Base-by-base conservation (phyloP, 2,329 filamentous ascomycete genomes). In the Verruconis gallopava region DNA sequence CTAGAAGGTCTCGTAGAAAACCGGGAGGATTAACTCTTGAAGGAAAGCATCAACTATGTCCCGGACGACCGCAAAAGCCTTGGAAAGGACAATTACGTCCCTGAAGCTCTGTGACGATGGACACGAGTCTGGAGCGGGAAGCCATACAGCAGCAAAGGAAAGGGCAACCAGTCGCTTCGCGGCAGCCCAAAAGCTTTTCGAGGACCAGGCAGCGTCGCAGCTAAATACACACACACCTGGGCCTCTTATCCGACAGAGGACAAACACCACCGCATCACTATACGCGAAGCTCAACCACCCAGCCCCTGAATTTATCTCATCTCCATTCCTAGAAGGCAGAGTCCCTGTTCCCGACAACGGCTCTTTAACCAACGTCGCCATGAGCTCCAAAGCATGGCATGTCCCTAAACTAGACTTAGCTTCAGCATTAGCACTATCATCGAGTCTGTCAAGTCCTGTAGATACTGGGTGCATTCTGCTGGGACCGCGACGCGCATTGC, bases 261-360 rank as follows among this genome's bases (percentile, higher is more conserved):
- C 40, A 14, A 33, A 34, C 18, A 42, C 40, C 18, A 14, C 40
- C 12, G 19, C 40, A 42, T 36, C 40, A 18, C 14, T 42, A 37
- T 42, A 42, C 32, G 28, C 15, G 19, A 36, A 35, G 36, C n/a
- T 42, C 21, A 14, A 36, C 33, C 9, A 6, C 33, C 9, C 33
- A 21, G 22, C 17, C 22, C 30, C 17, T 15, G 32, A 21, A 6
- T 13, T 30, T 15, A 21, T 9, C 32, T 17, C 20, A 13, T 19
- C 38, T 5, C 19, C 17, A 28, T 21, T 25, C 13, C 22, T 21
- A 38, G 15, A 15, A n/a, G 14, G 38, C 22, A 30, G 22, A 19
- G 5, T 33, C 6, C 34, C 38, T 19, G 21, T 22, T n/a, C 40
- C 40, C 12, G 32, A 14, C 18, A 37, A 2, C 2, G 21, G 22